Evolutionary conservation across 1,139 yeast species (phyloP), one percentile per base, ranked within the genome.

Genomic region (Groenewaldozyma auringiensis): DNA sequence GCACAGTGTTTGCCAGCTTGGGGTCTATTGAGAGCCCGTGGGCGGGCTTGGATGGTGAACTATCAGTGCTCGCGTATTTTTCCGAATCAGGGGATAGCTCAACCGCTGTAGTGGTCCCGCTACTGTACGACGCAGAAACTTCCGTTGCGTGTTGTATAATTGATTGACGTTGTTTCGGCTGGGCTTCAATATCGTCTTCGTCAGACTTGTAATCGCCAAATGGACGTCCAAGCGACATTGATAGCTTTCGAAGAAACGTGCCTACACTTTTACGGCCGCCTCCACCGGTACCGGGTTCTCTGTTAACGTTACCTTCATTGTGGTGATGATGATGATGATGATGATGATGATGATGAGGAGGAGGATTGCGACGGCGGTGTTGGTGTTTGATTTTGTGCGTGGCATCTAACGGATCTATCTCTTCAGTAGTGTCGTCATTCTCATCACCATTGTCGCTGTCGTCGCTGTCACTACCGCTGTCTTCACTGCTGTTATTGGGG

Each of bases 381-480:
- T 25, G 6, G n/a, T n/a, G n/a, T n/a, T n/a, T n/a, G n/a, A n/a
- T n/a, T 11, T 25, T 25, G 11, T 25, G 29, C 6, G 9, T 25
- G 29, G 11, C 29, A 25, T 25, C 29, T 25, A 25, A 11, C 11
- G 29, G 29, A 25, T 25, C 29, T 8, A 25, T 11, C 11, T 22
- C 44, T 34, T 40, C 27, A 14, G 25, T 21, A 18, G 31, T 41
- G 11, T 31, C 41, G n/a, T 33, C 21, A n/a, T 36, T 21, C 18
- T 32, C 37, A 9, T 20, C 4, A 6, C 37, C 4, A 17, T 33
- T 35, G 20, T 41, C 41, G 13, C 22, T 37, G 21, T 14, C 21
- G 4, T 38, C 46, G n/a, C 11, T 21, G 17, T 53, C 60, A 4
- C 55, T 50, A 38, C 47, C 52, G 27, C 53, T 55, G 22, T 55